Base-by-base conservation (phyloP, 192 early-diverging fungal species). In the Coemansia umbellata region DNA sequence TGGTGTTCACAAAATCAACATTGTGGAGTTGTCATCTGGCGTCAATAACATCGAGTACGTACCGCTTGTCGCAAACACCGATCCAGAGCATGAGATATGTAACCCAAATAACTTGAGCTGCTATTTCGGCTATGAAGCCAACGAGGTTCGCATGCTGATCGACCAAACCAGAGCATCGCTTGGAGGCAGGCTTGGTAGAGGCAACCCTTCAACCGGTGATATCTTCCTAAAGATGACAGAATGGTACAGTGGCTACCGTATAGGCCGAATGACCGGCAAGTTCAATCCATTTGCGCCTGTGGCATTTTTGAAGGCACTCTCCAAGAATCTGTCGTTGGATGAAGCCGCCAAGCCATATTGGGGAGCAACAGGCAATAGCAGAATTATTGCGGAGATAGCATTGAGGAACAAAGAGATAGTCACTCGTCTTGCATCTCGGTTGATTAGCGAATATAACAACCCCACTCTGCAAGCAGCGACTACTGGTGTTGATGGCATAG, bases 161-260 rank as follows among this genome's bases (percentile, higher is more conserved):
- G 2, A 47, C 15, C n/a, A 30, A 28, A 28, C 45, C 45, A 47
- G 27, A 30, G 27, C 4, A 5, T 14, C 26, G 24, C 15, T 18
- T 7, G 45, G 27, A 1, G 43, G 41, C 5, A 47, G 30, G 7
- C 31, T 31, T 2, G 18, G 26, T 11, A 3, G 8, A 18, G 1
- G 3, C 6, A 24, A 11, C 8, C 41, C 24, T 4, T 9, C 24
- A 8, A 0, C 9, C 13, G 36, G 8, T 23, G 14, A 11, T 6
- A 47, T 57, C 18, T 14, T 57, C 19, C n/a, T 4, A 8, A 47
- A 17, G 17, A 47, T 47, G 23, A 26, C 11, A 11, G 15, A 37
- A 43, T 57, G 55, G 55, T 58, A 58, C 8, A 23, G 49, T 45
- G 43, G 55, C 1, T 58, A 58, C 15, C 33, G 47, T 3, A 33